These are phyloP conservation scores for Cucurbita moschata DNA, from an alignment of 306 rosid genomes.

Conservation along the genomic window DNA sequence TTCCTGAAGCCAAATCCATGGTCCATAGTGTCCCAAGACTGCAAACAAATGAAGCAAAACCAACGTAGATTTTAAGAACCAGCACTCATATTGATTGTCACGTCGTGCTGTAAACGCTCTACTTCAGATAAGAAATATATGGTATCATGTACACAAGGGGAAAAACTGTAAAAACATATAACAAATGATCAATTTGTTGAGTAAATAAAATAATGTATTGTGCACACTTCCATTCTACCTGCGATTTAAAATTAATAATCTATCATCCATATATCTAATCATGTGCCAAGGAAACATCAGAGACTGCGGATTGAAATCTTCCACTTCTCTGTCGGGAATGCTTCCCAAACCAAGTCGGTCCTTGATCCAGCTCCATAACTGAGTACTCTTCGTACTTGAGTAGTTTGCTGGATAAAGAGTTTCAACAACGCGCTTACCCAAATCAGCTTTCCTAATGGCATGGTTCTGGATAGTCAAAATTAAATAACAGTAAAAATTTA, in stretches of 20 bases:
- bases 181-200: background rate
- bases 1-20: constrained; percentile 47
- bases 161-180: background rate
- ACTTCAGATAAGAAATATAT: background rate
- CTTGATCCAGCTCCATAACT: constrained; percentile 51
- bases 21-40: constrained; percentile 66
- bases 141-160: background rate
- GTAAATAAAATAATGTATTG: background rate
- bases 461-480: constrained; percentile 45
- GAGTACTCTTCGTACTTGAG: constrained; percentile 23
- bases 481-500: background rate
- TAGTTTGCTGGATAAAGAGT: constrained; percentile 48
- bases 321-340: constrained; percentile 25
- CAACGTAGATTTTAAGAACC: background rate
- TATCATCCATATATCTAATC: constrained; percentile 48
- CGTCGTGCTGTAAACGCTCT: background rate
- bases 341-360: constrained; percentile 47
- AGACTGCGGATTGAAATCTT: constrained; percentile 34
- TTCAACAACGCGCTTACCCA: constrained; percentile 46
- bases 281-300: constrained; percentile 83
- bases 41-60: constrained; percentile 13
- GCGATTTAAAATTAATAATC: constrained; percentile 39
- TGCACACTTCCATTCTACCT: constrained; percentile 22
- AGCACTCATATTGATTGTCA: background rate
- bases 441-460: constrained; percentile 83